phyloP scores from a whole-genome alignment of 2,329 filamentous ascomycete species.

The Talaromyces piceae region DNA sequence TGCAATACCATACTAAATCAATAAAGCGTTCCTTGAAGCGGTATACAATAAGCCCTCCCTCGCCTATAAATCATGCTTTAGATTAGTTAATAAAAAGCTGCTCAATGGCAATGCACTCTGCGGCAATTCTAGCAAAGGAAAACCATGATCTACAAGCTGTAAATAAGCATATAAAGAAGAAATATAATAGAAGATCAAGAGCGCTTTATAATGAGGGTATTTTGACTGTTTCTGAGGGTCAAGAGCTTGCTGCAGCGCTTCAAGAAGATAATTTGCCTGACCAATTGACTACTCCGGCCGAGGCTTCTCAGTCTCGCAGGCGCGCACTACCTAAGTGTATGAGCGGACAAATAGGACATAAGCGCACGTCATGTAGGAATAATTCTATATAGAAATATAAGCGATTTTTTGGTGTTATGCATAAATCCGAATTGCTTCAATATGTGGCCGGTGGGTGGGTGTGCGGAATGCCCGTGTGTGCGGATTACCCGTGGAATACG shows the following conservation, averaged over 20 bases:
- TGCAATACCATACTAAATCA: neutral
- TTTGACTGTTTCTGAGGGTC: slow-evolving; percentile 4
- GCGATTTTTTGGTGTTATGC: neutral
- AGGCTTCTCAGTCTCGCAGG: neutral
- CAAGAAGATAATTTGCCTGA: neutral
- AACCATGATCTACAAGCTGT: neutral
- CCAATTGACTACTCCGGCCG: neutral
- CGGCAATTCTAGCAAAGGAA: neutral
- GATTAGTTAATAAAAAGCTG: neutral
- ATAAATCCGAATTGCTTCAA: neutral
- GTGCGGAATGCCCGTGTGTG: neutral
- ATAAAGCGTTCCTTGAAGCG: neutral
- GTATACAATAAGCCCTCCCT: neutral
- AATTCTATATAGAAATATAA: neutral
- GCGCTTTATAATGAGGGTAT: slow-evolving; percentile 5
- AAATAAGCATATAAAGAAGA: no score
- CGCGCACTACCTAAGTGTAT: slow-evolving; percentile 1
- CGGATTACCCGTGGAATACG: no score
- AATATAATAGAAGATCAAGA: no score
- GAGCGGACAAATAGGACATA: slow-evolving; percentile 2
- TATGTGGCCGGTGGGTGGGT: neutral
- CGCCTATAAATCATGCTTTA: neutral
- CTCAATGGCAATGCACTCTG: neutral
- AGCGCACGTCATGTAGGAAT: neutral
- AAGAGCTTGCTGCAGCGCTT: slow-evolving; percentile 2